Evolutionary conservation across 73 alveolate genomes (phyloP), one percentile per base, ranked within the genome.

Genomic region (Blepharisma japonicum): DNA sequence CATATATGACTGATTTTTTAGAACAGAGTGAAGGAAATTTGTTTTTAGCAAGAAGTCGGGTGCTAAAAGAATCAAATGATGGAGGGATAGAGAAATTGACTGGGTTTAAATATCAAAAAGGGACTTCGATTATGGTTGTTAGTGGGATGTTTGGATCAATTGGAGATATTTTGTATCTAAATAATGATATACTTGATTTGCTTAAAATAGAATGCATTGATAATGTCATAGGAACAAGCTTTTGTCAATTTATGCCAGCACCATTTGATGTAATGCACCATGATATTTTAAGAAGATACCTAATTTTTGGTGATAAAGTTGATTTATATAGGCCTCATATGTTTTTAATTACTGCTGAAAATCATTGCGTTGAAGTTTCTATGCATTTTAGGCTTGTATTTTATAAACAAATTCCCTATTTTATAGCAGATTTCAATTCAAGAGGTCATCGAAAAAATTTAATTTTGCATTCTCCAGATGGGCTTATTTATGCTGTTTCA

Each of bases 211-310:
- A 25, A 20, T n/a, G 18, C 14, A 25, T 11, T 18, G 14, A 8
- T 20, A 25, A 61, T 14, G 47, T 61, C 0, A 61, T 61, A 14
- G 74, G 74, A 14, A 61, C 74, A 18, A 18, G 74, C 47, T 61
- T 61, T 5, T 14, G 47, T 2, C 50, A 61, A 39, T 9, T 61
- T 14, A 61, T 61, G 18, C 74, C 74, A 8, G 47, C 74, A 2
- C 74, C 74, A 14, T 61, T 61, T 25, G 74, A 61, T 61, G 74
- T 18, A 48, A 61, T 61, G 18, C 74, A 61, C 5, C 2, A 61
- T 2, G 47, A 25, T 20, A 39, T 61, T 61, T 61, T 61, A 61
- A 20, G 14, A 25, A 61, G 46, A 25, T 61, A 14, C 47, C 2
- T 61, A 11, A 20, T 61, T 14, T 61, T 20, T 61, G 23, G 74